A percentile compares a stretch with the other conserved stretches of the same genome.
phyloP scores from a whole-genome alignment of 2,329 filamentous ascomycete genomes.

The Aspergillus ustus region DNA sequence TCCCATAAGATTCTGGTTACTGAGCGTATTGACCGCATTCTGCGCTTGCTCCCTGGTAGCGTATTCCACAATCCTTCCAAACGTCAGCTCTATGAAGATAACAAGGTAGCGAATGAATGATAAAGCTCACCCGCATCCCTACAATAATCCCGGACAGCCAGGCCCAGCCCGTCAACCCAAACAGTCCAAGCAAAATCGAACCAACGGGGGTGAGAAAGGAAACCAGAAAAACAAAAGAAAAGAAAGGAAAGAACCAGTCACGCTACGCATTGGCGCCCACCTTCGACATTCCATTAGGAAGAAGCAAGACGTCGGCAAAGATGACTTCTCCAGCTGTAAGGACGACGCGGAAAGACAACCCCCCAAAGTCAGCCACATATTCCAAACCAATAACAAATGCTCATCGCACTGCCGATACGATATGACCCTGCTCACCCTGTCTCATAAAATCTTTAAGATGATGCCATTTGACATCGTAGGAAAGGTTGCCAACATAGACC shows the following conservation, averaged over 20 bases:
- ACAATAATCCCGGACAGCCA: slow-evolving; percentile 82
- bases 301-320: slow-evolving; percentile 98
- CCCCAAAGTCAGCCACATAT: slow-evolving; percentile 37
- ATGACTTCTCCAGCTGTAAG: slow-evolving; percentile 92
- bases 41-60: slow-evolving; percentile 99
- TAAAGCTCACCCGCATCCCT: slow-evolving; percentile 96
- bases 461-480: slow-evolving; percentile 99
- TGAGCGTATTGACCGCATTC: slow-evolving; percentile 93
- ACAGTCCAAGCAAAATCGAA: slow-evolving; percentile 76
- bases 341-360: slow-evolving; percentile 39
- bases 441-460: slow-evolving; percentile 99
- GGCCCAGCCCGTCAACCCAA: slow-evolving; percentile 98
- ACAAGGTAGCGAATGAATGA: slow-evolving; percentile 9
- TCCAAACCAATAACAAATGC: slow-evolving; percentile 25
- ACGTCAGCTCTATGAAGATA: slow-evolving; percentile 4
- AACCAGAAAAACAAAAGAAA: slow-evolving; percentile 62
- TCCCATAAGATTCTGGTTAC: slow-evolving; percentile 99
- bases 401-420: slow-evolving; percentile 27
- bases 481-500: slow-evolving; percentile 98
- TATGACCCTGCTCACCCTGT: slow-evolving; percentile 73
- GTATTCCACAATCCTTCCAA: slow-evolving; percentile 96
- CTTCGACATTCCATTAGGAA: slow-evolving; percentile 99
- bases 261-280: slow-evolving; percentile 93
- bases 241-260: slow-evolving; percentile 74
- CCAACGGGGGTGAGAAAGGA: slow-evolving; percentile 59